Conservation (phyloP, 1,284 basidiomycete species). For the Heterobasidion parviporum region DNA sequence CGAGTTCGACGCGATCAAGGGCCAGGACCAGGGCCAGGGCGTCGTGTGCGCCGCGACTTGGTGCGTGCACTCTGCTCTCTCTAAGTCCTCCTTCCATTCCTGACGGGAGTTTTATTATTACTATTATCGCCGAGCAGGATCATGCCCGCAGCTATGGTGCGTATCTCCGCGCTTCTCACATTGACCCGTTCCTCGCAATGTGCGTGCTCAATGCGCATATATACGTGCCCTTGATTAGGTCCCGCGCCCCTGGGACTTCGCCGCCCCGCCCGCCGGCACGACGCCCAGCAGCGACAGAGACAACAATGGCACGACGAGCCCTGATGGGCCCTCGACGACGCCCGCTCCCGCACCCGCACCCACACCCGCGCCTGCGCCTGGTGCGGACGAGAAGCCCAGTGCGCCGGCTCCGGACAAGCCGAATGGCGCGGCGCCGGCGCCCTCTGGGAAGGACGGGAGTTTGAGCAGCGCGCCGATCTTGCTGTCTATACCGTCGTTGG, state of each 20-base stretch:
- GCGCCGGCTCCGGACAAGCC: no score
- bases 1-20: constrained; percentile 58
- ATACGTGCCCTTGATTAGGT: constrained; percentile 22
- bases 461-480: no score
- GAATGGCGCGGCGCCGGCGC: no score
- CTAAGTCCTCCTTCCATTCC: not conserved
- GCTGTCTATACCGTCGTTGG: not conserved
- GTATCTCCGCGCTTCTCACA: not conserved
- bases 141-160: constrained; percentile 64
- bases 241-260: constrained; percentile 71
- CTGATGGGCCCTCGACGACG: no score
- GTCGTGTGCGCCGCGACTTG: constrained; percentile 81
- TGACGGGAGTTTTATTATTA: not conserved
- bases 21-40: constrained; percentile 58
- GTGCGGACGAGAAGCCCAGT: no score
- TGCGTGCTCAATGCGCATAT: no score
- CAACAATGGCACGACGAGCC: no score
- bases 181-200: no score
- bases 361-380: no score
- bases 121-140: constrained; percentile 35
- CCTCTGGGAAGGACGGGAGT: no score
- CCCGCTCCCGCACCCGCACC: no score
- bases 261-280: constrained; percentile 24
- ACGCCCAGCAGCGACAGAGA: no score
- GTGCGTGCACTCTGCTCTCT: constrained; percentile 26